Evolutionary conservation across 1,284 basidiomycete species (phyloP).

Genomic region (Puccinia coronata): DNA sequence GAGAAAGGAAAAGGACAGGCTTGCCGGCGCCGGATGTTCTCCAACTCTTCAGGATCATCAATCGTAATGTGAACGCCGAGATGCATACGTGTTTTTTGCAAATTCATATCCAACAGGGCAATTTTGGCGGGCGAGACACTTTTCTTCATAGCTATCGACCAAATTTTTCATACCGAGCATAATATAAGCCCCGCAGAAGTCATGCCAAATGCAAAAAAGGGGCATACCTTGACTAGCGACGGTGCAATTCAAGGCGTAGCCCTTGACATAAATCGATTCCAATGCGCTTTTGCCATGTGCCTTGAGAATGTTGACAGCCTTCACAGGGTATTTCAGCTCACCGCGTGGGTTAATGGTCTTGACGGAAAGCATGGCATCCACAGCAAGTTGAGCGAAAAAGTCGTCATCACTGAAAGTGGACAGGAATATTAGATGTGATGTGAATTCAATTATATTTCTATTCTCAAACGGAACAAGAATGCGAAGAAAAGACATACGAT

Average conservation of each 20-base stretch:
- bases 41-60: constrained; percentile 93
- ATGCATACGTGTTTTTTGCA: constrained; percentile 96
- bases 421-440: constrained; percentile 31
- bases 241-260: constrained; percentile 98
- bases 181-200: constrained; percentile 10
- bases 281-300: constrained; percentile 95
- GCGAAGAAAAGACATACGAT: constrained; percentile 70
- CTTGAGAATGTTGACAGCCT: constrained; percentile 99
- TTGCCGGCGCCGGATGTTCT: constrained; percentile 89
- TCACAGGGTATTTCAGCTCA: constrained; percentile 98
- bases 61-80: constrained; percentile 96
- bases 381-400: constrained; percentile 95
- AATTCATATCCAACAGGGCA: constrained; percentile 96
- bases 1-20: constrained; percentile 52
- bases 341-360: constrained; percentile 91
- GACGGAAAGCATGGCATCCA: constrained; percentile 97
- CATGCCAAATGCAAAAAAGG: neutral
- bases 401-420: constrained; percentile 81
- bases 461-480: no score
- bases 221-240: constrained; percentile 88
- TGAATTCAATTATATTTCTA: constrained; percentile 12
- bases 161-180: neutral
- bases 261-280: constrained; percentile 91
- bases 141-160: constrained; percentile 85
- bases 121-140: constrained; percentile 91